Base-by-base conservation (phyloP, 371 early-diverging fungal species). In the Gilbertella persicaria region DNA sequence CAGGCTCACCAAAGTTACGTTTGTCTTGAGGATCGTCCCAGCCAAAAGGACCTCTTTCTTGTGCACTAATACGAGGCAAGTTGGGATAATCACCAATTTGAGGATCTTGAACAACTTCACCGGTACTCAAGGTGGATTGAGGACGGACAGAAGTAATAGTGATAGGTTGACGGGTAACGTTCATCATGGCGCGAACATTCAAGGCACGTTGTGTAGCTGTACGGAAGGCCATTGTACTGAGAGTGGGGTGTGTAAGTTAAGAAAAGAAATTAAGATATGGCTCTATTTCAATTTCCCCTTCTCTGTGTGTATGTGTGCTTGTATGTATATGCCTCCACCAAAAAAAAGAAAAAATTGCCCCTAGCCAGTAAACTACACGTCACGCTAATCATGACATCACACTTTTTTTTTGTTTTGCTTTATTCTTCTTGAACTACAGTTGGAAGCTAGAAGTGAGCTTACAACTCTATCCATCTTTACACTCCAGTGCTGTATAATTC, bases 21-120 rank as follows among this genome's bases (percentile, higher is more conserved):
- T 79, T 80, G 44, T 84, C 83, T 69, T 82, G 83, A 37, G 66
- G 71, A 67, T 84, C 85, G 70, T 71, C 72, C 79, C 82, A 84
- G 41, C 80, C 83, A 30, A 60, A 74, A 30, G 83, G 74, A 20
- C 77, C 66, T 61, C 85, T 83, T 42, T 69, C 62, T 60, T 84
- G 83, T 45, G 69, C 51, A 67, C 78, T 81, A 71, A 66, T 59
- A 64, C 76, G 78, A 51, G 85, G 85, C 67, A 84, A 60, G 67
- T 84, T 83, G 69, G 85, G 85, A 50, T 84, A 84, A 47, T 79
- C 73, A 39, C 85, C 85, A 60, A 84, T 81, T 66, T 84, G 85
- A 39, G 85, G 82, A 60, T 84, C 85, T 54, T 79, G 64, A 21
- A 64, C 40, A n/a, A 66, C 55, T 53, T 75, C 69, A 24, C 75